Conservation (phyloP, 2,329 filamentous ascomycete genomes). For the Podosphaera aphanis region DNA sequence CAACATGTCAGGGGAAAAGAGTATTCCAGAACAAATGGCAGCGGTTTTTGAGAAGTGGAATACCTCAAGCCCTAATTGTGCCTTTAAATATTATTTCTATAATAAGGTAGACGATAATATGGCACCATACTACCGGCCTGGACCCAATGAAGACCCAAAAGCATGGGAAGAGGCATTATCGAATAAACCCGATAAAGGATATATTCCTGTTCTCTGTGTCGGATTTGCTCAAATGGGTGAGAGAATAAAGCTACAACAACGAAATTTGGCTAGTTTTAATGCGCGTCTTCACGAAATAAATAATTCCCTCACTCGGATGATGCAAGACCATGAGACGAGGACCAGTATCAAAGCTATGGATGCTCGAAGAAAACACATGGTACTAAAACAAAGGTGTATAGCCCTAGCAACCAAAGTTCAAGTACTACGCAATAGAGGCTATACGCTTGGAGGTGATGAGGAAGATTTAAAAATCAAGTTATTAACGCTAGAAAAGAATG, state of each 20-base stretch:
- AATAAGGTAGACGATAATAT: conserved; percentile 55
- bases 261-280: conserved; percentile 46
- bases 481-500: conserved; percentile 39
- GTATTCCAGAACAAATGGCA: conserved; percentile 50
- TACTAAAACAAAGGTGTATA: conserved; percentile 49
- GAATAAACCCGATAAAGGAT: conserved; percentile 53
- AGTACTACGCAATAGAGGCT: conserved; percentile 58
- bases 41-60: conserved; percentile 54
- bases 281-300: conserved; percentile 59
- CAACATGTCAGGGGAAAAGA: conserved; percentile 34
- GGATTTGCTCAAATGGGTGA: conserved; percentile 51
- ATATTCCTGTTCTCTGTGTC: conserved; percentile 51
- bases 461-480: conserved; percentile 56
- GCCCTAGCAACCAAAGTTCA: conserved; percentile 59
- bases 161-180: conserved; percentile 70
- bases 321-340: conserved; percentile 54
- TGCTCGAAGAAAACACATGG: conserved; percentile 46
- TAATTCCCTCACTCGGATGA: conserved; percentile 43
- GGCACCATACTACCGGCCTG: conserved; percentile 54
- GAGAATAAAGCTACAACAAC: conserved; percentile 48
- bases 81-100: conserved; percentile 70
- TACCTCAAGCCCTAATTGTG: conserved; percentile 40
- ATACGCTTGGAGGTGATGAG: conserved; percentile 56
- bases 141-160: conserved; percentile 44
- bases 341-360: conserved; percentile 52